Base-by-base conservation (phyloP, 2,329 filamentous ascomycete genomes). In the Trichoderma breve region DNA sequence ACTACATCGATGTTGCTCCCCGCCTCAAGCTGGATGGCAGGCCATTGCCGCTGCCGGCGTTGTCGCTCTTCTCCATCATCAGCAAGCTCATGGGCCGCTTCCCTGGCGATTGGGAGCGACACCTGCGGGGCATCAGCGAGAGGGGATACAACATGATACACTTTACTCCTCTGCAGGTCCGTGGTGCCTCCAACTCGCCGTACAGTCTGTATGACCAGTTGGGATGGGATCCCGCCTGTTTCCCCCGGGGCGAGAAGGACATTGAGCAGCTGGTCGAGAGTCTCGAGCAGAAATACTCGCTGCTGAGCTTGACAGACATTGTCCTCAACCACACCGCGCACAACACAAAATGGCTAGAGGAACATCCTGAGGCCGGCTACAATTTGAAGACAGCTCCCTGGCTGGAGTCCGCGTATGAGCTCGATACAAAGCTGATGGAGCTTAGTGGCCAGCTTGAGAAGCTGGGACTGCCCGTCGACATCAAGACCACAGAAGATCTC, bases 71-170 rank as follows among this genome's bases (percentile, higher is more conserved):
- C 83, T 98, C 96, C 12, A 88, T 95, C 71, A 93, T 99, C 74
- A 98, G 95, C 79, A 99, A 99, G 83, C 98, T 98, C 83, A 97
- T 99, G 93, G 96, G 96, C 74, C 91, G 91, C 78, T 97, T 96
- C 79, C 94, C 95, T 0, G 86, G 86, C 18, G 93, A 97, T 78
- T 99, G 95, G 95, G 90, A 98, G 79, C 92, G 90, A 66, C 95
- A 98, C 80, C 84, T 99, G 71, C 87, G 88, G 71, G 95, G 96
- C 32, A 97, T 99, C 80, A 93, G 93, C 80, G 90, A 93, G 77
- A 89, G 96, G 73, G 95, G 95, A 60, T 99, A 99, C 86, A 99
- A 99, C 83, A 98, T 98, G 94, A 90, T 99, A 73, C 96, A 99
- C 82, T 99, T 99, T 81, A 98, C 96, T 2, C 96, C 96, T 11